Evolutionary conservation across 306 rosid species (phyloP), one percentile per base, ranked within the genome.

Genomic region (Vigna unguiculata): DNA sequence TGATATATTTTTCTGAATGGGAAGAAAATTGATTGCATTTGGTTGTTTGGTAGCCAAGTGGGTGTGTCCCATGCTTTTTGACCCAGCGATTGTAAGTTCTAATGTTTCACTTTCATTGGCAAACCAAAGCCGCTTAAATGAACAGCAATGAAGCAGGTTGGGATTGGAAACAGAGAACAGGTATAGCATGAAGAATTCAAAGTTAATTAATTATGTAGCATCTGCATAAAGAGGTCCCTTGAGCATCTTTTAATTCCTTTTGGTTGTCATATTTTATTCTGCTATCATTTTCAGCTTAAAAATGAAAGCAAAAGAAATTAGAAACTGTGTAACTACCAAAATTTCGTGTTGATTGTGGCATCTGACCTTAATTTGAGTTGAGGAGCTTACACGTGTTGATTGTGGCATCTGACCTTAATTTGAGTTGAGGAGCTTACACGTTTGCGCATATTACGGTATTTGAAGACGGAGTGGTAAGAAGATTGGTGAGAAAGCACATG

Each of bases 1-100:
- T 66, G 73, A 88, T 87, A 53, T 77, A 69, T 49, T 5, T 47
- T 28, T 55, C 71, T 64, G 21, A 46, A 36, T 77, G 21, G 67
- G 54, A 73, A 58, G 34, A 64, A 67, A 78, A 63, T 79, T 79
- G 52, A 43, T 48, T 81, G 72, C 66, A 72, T 76, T 62, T 24
- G 69, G 72, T 82, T 49, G 79, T 54, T 62, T 20, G 3, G 45
- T 9, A 40, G 2, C 3, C 10, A 38, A 38, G 11, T 38, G 11
- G 9, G 25, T 17, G 43, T 16, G 25, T 40, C 60, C 52, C 59
- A 6, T 17, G 30, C 54, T 36, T 34, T 57, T 61, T 52, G 65
- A 36, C 67, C 5, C 71, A 54, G 62, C 53, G 46, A 17, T 19
- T 48, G n/a, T 61, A 12, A 41, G 9, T 20, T 61, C 53, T 9